Evolutionary conservation across 2,329 filamentous ascomycete genomes (phyloP).

Genomic region (Trichoderma guizhouense): DNA sequence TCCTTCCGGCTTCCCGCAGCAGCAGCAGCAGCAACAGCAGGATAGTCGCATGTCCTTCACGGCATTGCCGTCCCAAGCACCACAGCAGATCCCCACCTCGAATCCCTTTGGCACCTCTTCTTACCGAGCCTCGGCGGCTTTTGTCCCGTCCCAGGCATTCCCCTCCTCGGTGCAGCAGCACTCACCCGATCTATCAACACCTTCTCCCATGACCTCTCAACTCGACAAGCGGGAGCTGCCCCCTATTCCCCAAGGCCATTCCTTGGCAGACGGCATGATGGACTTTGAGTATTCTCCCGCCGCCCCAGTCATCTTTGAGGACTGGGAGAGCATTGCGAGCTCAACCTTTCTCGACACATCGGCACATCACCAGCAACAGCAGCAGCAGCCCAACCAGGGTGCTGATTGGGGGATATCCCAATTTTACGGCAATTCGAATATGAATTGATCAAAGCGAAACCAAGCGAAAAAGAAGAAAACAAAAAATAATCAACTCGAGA

Average conservation of each 20-base stretch:
- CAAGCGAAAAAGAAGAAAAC: neutral
- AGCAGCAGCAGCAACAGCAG: neutral
- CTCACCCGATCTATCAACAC: slow-evolving; percentile 34
- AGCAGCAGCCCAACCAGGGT: slow-evolving; percentile 20
- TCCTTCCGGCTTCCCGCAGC: slow-evolving; percentile 3
- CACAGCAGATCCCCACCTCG: slow-evolving; percentile 21
- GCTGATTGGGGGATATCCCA: slow-evolving; percentile 35
- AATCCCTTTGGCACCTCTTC: slow-evolving; percentile 22
- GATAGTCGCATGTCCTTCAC: slow-evolving; percentile 32
- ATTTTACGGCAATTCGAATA: slow-evolving; percentile 34
- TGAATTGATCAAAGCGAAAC: slow-evolving; percentile 28
- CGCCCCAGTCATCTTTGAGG: slow-evolving; percentile 36
- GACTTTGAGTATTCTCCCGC: slow-evolving; percentile 43
- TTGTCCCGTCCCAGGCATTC: slow-evolving; percentile 25
- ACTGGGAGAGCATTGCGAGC: slow-evolving; percentile 40
- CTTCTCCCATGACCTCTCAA: slow-evolving; percentile 29
- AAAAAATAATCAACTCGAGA: slow-evolving; percentile 15
- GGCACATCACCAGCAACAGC: slow-evolving; percentile 27
- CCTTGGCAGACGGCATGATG: slow-evolving; percentile 35
- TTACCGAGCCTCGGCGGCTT: slow-evolving; percentile 27
- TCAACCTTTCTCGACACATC: slow-evolving; percentile 34
- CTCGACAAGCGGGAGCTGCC: slow-evolving; percentile 38
- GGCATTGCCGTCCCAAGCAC: slow-evolving; percentile 32
- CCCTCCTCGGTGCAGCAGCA: slow-evolving; percentile 28
- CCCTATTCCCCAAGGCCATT: slow-evolving; percentile 28